Evolutionary conservation across 495 filamentous ascomycete species (phyloP).

Genomic region (Penicillium desertorum): DNA sequence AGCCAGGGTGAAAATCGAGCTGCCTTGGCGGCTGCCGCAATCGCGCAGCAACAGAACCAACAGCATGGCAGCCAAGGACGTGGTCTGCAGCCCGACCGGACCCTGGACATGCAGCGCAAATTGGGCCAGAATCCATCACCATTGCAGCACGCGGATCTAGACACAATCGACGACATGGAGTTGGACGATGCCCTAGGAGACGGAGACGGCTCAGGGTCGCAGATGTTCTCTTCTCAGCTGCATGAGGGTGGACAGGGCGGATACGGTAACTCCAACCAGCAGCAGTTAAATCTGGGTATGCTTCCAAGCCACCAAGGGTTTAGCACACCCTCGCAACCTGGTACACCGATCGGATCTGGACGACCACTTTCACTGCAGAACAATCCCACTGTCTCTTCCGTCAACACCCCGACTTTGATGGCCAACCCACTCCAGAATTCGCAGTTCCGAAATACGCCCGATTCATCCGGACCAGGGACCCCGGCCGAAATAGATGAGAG

Average conservation of each 20-base stretch:
- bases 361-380: constrained; percentile 71
- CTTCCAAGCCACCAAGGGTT: constrained; percentile 73
- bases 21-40: constrained; percentile 55
- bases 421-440: constrained; percentile 61
- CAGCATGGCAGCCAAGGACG: constrained; percentile 46
- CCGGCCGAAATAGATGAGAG: constrained; percentile 65
- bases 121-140: constrained; percentile 42
- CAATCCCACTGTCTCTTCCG: constrained; percentile 96
- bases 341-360: constrained; percentile 73
- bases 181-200: constrained; percentile 79
- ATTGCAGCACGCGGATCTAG: constrained; percentile 64
- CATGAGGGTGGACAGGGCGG: constrained; percentile 56
- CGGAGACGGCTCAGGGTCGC: constrained; percentile 61
- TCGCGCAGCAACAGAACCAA: constrained; percentile 57
- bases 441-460: constrained; percentile 67
- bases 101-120: constrained; percentile 45
- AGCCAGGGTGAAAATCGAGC: constrained; percentile 57
- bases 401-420: constrained; percentile 87
- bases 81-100: constrained; percentile 42
- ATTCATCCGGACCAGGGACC: constrained; percentile 73
- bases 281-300: constrained; percentile 73
- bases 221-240: constrained; percentile 56
- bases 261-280: constrained; percentile 72
- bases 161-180: constrained; percentile 93
- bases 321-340: constrained; percentile 72